A percentile compares a stretch with the other conserved stretches of the same genome.
Evolutionary conservation across 176 grass and related monocot species (phyloP).

Genomic region (Coix lacrymajobi): DNA sequence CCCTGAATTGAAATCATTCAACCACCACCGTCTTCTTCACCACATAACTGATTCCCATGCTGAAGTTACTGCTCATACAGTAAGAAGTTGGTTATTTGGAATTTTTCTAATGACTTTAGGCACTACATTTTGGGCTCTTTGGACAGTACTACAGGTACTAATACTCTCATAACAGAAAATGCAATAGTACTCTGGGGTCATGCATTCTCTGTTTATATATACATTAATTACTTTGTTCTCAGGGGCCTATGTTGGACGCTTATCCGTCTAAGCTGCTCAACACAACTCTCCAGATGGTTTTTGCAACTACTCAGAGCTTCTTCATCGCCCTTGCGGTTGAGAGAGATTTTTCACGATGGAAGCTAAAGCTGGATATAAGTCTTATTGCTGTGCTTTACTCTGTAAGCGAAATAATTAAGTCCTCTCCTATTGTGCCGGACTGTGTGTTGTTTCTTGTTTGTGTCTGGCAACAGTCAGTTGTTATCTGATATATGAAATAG

Average conservation of each 20-base stretch:
- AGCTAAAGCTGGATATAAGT: constrained; percentile 16
- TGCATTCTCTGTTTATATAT: neutral
- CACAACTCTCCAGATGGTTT: constrained; percentile 43
- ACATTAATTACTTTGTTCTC: neutral
- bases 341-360: constrained; percentile 55
- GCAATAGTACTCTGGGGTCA: too few species aligned
- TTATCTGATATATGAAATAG: too few species aligned
- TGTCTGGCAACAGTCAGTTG: too few species aligned
- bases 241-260: constrained; percentile 44
- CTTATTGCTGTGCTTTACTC: constrained; percentile 37
- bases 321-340: constrained; percentile 41
- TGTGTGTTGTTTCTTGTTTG: too few species aligned
- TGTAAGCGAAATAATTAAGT: constrained; percentile 6
- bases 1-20: constrained; percentile 40
- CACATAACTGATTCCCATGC: neutral
- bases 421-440: neutral
- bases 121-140: constrained; percentile 33
- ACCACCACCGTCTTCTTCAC: constrained; percentile 22
- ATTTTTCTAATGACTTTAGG: constrained; percentile 28
- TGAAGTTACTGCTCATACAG: neutral
- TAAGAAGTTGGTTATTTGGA: constrained; percentile 37
- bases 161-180: neutral
- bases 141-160: constrained; percentile 51
- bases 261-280: constrained; percentile 49
- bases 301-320: constrained; percentile 41